Evolutionary conservation across 352 stramenopile species (phyloP), one percentile per base, ranked within the genome.

Genomic region (Phytophthora ramorum): DNA sequence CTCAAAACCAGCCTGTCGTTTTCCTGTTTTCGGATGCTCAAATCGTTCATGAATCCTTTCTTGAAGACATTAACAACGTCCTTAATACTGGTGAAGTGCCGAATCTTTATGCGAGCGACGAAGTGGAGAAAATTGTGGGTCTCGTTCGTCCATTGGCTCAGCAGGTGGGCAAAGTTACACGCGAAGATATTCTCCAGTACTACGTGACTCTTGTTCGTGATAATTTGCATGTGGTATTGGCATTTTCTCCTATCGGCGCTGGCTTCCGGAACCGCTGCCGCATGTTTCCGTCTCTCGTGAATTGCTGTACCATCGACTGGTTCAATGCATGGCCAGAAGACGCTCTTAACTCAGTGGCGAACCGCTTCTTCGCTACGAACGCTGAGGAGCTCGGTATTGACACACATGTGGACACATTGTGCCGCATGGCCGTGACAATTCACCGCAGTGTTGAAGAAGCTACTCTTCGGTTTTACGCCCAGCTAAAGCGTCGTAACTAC

Each of bases 301-400:
- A 98, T 58, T 98, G 90, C 76, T 98, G 92, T 52, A 97, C 90
- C 41, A 98, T 98, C 67, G 95, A 98, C 60, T 98, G 96, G 96
- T 98, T 98, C 76, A 97, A 97, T 52, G 88, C 95, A 19, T 98
- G 96, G 96, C 96, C 96, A 0, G 89, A 97, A 59, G 95, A 98
- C 49, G 96, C 96, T 8, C 78, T 98, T 3, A 88, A 91, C 64
- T 97, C 87, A 3, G 95, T 98, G 13, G 95, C 95, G 0, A 78
- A 93, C 28, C 85, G 86, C 10, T 97, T 98, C 63, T 96, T 98
- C 22, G 87, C 85, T 0, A 73, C 80, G 0, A 87, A 88, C 26
- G 88, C 90, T 2, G 87, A 94, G 20, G 87, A 94, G 14, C 65
- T 98, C 1, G 91, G 91, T 7, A 97, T 98, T 52, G 88, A 97